phyloP scores from a whole-genome alignment of 192 early-diverging fungal species.

The Globomyces pollinis-pini region DNA sequence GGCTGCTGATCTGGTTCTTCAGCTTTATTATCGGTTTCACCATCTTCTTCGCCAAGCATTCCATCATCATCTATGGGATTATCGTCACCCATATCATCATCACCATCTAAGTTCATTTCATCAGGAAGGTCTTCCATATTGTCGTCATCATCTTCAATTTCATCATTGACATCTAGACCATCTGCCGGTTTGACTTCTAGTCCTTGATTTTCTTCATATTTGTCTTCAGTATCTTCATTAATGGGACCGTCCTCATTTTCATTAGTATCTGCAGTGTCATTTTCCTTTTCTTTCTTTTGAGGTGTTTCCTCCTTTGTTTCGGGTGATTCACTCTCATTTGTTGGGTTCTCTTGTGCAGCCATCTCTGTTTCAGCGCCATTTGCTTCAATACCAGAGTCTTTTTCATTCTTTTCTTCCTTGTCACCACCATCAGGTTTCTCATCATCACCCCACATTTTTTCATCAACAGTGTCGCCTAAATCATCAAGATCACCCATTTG shows the following conservation, averaged over 20 bases:
- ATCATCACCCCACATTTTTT: constrained; percentile 96
- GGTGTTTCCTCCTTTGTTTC: constrained; percentile 22
- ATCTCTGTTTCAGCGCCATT: constrained; percentile 46
- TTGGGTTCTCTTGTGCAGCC: constrained; percentile 44
- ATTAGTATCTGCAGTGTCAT: constrained; percentile 35
- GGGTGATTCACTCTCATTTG: constrained; percentile 38
- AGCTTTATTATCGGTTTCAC: constrained; percentile 12
- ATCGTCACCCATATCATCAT: constrained; percentile 37
- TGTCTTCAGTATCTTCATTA: constrained; percentile 27
- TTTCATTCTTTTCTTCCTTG: constrained; percentile 63
- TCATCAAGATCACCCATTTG: constrained; percentile 84
- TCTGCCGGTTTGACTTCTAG: constrained; percentile 37
- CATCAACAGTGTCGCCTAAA: constrained; percentile 84
- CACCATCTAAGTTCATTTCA: constrained; percentile 66
- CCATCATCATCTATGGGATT: too few species aligned
- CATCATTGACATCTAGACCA: constrained; percentile 27
- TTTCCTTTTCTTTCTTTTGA: constrained; percentile 44
- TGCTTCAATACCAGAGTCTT: constrained; percentile 42
- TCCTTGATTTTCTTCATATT: constrained; percentile 41
- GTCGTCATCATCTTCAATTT: constrained; percentile 52
- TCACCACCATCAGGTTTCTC: constrained; percentile 53
- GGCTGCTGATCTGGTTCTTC: constrained; percentile 16
- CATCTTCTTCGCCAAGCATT: constrained; percentile 31
- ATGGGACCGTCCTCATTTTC: constrained; percentile 40
- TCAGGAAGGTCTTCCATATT: constrained; percentile 74